A percentile compares a stretch with the other conserved stretches of the same genome.
These are phyloP conservation scores for Stagonosporopsis chrysanthemi DNA, from an alignment of 2,329 filamentous ascomycete species.

Conservation along the genomic window DNA sequence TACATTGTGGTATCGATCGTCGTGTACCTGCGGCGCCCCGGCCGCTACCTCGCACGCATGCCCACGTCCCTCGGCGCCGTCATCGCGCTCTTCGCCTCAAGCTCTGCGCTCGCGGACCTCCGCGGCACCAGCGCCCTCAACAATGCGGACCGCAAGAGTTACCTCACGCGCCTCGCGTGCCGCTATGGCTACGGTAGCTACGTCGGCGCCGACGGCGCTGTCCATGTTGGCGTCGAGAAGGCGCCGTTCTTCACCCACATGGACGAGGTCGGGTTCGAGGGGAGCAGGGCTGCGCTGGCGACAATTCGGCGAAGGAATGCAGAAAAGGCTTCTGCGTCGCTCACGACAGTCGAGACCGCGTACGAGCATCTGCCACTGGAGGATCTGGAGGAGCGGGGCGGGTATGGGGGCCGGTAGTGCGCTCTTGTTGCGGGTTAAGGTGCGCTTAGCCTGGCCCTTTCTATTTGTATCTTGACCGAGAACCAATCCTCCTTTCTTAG, in stretches of 20 bases:
- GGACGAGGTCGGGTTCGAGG: background rate
- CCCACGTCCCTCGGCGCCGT: constrained; percentile 58
- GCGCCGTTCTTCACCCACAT: constrained; percentile 46
- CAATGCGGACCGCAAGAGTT: constrained; percentile 16
- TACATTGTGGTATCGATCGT: constrained; percentile 53
- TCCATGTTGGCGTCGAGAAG: constrained; percentile 60
- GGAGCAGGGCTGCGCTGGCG: background rate
- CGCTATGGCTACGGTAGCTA: constrained; percentile 60
- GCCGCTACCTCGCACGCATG: constrained; percentile 57
- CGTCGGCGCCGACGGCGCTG: constrained; percentile 53
- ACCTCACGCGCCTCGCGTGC: too few species aligned
- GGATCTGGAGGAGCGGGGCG: too few species aligned
- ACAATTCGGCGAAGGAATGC: too few species aligned
- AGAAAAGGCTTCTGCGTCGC: too few species aligned
- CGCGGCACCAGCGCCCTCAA: too few species aligned
- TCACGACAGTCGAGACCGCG: too few species aligned
- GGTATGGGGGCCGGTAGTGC: too few species aligned
- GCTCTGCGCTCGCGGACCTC: constrained; percentile 24
- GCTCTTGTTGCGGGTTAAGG: too few species aligned
- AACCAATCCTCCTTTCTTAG: too few species aligned
- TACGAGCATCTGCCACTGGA: too few species aligned
- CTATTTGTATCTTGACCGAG: too few species aligned
- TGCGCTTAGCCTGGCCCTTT: too few species aligned
- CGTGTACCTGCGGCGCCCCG: constrained; percentile 54
- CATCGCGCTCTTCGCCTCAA: constrained; percentile 58